phyloP scores from a whole-genome alignment of 2,329 filamentous ascomycete species.

The Penicillium sp. region DNA sequence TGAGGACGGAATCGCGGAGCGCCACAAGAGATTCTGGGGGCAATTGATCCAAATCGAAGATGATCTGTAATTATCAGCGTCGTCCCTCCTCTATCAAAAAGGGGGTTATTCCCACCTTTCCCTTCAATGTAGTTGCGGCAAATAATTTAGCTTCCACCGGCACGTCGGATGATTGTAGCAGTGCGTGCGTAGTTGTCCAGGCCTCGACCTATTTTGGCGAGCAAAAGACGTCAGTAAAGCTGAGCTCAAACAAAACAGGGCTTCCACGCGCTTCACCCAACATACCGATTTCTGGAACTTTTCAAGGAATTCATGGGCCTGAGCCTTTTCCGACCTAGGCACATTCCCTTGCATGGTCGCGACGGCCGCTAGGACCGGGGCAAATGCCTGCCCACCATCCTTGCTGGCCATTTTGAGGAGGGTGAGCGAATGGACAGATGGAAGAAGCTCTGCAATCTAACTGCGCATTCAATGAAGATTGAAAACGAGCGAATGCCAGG shows the following conservation, averaged over 20 bases:
- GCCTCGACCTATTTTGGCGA: conserved; percentile 69
- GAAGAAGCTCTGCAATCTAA: conserved; percentile 13
- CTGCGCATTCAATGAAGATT: conserved; percentile 2
- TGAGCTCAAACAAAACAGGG: not conserved
- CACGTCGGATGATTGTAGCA: conserved; percentile 75
- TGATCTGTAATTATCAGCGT: conserved; percentile 66
- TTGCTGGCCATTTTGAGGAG: conserved; percentile 65
- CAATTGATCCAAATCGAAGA: conserved; percentile 91
- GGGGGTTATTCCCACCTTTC: conserved; percentile 73
- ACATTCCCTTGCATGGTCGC: conserved; percentile 85
- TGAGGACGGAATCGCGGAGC: conserved; percentile 80
- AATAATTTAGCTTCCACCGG: conserved; percentile 89
- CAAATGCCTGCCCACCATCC: conserved; percentile 71
- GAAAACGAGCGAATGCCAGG: conserved; percentile 24
- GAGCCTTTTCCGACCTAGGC: conserved; percentile 79
- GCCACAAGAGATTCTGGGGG: conserved; percentile 71
- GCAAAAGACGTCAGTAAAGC: not conserved
- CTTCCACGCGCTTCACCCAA: conserved; percentile 7
- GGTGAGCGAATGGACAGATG: conserved; percentile 4
- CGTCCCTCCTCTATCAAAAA: too few relatives aligned
- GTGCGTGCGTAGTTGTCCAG: conserved; percentile 84
- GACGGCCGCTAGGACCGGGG: conserved; percentile 83
- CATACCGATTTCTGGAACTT: conserved; percentile 97
- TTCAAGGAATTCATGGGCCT: conserved; percentile 88
- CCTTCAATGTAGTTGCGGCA: conserved; percentile 93